Percentiles rank a stretch among this genome's conserved stretches.
Evolutionary conservation across 148 eudicot genomes (phyloP).

Genomic region (Hydrangea macrophylla): DNA sequence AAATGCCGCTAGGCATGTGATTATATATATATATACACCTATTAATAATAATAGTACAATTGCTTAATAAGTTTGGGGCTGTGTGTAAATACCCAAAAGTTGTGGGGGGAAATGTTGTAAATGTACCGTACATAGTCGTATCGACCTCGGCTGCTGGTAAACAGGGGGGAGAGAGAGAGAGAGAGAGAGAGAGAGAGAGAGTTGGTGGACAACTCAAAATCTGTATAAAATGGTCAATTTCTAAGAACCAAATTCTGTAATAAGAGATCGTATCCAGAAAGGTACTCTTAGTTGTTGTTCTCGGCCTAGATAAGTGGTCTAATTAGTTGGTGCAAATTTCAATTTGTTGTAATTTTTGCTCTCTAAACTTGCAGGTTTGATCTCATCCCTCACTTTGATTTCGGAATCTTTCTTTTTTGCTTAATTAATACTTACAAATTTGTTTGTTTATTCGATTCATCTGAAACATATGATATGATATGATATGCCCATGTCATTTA

Average conservation of each 20-base stretch:
- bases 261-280: neutral
- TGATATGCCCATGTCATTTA: neutral
- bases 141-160: neutral
- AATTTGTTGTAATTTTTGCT: neutral
- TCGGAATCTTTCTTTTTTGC: neutral
- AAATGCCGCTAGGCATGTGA: no score
- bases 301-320: neutral
- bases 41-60: no score
- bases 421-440: neutral
- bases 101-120: neutral
- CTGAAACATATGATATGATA: neutral
- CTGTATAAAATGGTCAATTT: neutral
- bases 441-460: neutral
- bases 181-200: neutral
- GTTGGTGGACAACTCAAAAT: conserved; percentile 10
- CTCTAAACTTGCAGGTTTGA: conserved; percentile 2
- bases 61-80: no score
- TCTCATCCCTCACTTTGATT: neutral
- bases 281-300: neutral
- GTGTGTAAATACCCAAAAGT: no score
- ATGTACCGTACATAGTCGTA: neutral
- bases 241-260: no score
- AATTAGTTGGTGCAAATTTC: neutral
- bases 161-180: neutral
- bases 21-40: no score